Evolutionary conservation across 176 grass and related monocot species (phyloP).

Genomic region (Juncus inflexus): DNA sequence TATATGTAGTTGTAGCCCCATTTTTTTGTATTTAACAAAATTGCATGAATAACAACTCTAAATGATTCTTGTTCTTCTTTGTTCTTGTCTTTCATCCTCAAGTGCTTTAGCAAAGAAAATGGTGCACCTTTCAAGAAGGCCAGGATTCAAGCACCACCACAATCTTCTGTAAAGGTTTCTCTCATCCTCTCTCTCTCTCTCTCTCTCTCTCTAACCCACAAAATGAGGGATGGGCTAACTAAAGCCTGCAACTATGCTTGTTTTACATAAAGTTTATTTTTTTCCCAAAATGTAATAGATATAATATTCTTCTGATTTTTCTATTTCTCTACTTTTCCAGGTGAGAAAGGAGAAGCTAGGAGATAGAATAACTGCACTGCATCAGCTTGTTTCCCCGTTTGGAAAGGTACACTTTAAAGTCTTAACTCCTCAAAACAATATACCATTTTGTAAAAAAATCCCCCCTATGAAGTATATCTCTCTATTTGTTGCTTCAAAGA

Average conservation of each 20-base stretch:
- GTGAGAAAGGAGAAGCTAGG: constrained; percentile 98
- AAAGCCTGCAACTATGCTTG: constrained; percentile 30
- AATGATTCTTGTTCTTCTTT: constrained; percentile 4
- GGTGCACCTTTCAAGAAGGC: constrained; percentile 94
- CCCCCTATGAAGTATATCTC: background rate
- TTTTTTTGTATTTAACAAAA: too few species aligned
- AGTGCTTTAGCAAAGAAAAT: constrained; percentile 66
- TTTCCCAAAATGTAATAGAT: constrained; percentile 41
- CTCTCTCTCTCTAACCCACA: constrained; percentile 35
- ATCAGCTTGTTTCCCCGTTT: constrained; percentile 97
- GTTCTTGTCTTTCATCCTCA: constrained; percentile 8
- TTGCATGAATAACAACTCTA: background rate
- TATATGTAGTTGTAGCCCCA: too few species aligned
- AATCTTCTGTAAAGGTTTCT: constrained; percentile 81
- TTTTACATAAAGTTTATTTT: constrained; percentile 38
- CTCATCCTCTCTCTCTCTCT: constrained; percentile 36
- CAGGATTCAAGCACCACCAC: constrained; percentile 63
- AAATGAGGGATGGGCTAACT: constrained; percentile 10
- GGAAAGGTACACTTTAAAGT: constrained; percentile 63
- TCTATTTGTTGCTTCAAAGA: background rate
- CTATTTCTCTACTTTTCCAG: constrained; percentile 55
- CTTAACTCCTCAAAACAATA: background rate
- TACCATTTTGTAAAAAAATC: background rate
- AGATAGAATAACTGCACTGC: constrained; percentile 95
- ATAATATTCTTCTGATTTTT: constrained; percentile 41